These are phyloP conservation scores for Graphilbum fragrans DNA, from an alignment of 2,329 filamentous ascomycete genomes.

Conservation along the genomic window DNA sequence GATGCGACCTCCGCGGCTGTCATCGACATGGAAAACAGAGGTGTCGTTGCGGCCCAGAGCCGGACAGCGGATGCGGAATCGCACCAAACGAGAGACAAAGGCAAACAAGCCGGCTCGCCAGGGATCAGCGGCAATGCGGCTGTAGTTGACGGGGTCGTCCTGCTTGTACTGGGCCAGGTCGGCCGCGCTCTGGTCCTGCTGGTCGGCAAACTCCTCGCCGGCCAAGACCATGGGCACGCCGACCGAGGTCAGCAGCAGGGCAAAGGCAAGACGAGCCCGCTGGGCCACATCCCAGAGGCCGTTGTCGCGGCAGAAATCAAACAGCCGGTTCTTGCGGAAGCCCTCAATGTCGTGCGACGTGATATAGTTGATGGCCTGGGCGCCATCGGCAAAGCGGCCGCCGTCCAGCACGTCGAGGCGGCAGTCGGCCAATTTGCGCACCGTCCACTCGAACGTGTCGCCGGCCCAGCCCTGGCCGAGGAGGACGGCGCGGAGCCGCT, in stretches of 20 bases:
- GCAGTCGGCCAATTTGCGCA: slow-evolving; percentile 12
- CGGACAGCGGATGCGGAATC: slow-evolving; percentile 12
- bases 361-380: slow-evolving; percentile 15
- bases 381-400: slow-evolving; percentile 10
- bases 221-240: slow-evolving; percentile 17
- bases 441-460: slow-evolving; percentile 13
- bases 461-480: slow-evolving; percentile 8
- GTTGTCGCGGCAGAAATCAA: slow-evolving; percentile 11
- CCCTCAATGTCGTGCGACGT: slow-evolving; percentile 16
- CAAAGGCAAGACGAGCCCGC: slow-evolving; percentile 13
- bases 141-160: slow-evolving; percentile 15
- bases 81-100: slow-evolving; percentile 12
- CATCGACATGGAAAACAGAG: slow-evolving; percentile 13
- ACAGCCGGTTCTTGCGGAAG: slow-evolving; percentile 13
- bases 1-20: slow-evolving; percentile 9
- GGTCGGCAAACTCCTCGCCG: slow-evolving; percentile 16
- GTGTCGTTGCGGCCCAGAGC: slow-evolving; percentile 13
- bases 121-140: slow-evolving; percentile 10
- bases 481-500: slow-evolving; percentile 9
- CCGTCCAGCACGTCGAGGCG: slow-evolving; percentile 6
- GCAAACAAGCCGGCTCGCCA: slow-evolving; percentile 13
- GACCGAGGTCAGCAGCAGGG: slow-evolving; percentile 13
- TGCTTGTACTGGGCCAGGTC: slow-evolving; percentile 13
- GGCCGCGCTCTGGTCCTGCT: slow-evolving; percentile 12
- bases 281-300: slow-evolving; percentile 10